These are phyloP conservation scores for Paraurostyla sp. DNA, from an alignment of 73 alveolate genomes.

Conservation along the genomic window DNA sequence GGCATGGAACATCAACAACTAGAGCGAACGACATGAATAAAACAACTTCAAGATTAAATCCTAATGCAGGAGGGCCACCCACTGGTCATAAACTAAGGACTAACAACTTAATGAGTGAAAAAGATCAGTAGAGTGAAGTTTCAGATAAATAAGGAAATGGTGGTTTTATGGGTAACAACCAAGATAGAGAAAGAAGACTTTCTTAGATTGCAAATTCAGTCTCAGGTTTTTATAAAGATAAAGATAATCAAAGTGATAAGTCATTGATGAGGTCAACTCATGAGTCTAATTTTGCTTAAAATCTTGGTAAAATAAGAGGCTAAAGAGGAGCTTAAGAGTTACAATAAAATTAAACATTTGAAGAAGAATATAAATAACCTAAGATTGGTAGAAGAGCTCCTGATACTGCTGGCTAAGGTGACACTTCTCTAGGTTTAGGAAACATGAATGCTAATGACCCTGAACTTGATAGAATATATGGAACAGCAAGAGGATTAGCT, in stretches of 20 bases:
- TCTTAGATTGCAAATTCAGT: slow-evolving; percentile 48
- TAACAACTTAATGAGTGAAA: slow-evolving; percentile 33
- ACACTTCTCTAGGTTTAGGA: too few species aligned
- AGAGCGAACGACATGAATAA: slow-evolving; percentile 6
- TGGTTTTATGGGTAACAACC: not conserved
- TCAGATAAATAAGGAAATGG: not conserved
- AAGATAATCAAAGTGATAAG: not conserved
- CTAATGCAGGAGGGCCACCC: not conserved
- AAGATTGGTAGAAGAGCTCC: slow-evolving; percentile 11
- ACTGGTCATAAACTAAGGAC: not conserved
- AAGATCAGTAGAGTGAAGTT: not conserved
- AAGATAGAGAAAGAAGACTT: slow-evolving; percentile 32
- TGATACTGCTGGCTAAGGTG: slow-evolving; percentile 4
- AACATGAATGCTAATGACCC: not conserved
- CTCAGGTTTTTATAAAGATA: slow-evolving; percentile 44
- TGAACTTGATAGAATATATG: slow-evolving; percentile 30
- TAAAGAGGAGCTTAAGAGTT: not conserved
- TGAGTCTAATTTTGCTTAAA: slow-evolving; percentile 24
- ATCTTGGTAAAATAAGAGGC: not conserved
- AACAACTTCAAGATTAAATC: not conserved
- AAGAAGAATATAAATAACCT: not conserved
- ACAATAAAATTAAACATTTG: not conserved
- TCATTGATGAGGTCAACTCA: slow-evolving; percentile 25
- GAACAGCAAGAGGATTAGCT: slow-evolving; percentile 28
- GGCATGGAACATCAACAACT: slow-evolving; percentile 4